Evolutionary conservation across 192 early-diverging fungal genomes (phyloP).

Genomic region (Radiomyces spectabilis): DNA sequence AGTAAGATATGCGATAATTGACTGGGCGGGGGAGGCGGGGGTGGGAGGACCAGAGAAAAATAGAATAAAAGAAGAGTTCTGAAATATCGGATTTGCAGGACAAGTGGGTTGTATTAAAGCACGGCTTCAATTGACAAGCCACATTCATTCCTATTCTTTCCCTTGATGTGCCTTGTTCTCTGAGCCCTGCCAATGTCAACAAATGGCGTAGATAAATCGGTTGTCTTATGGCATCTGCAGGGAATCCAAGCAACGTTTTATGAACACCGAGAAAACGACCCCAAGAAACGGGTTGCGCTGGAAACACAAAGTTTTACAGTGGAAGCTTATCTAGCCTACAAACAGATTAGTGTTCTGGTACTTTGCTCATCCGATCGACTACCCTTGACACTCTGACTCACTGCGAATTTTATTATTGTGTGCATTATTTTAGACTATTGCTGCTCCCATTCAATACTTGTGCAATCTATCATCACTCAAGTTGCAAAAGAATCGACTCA

Average conservation of each 20-base stretch:
- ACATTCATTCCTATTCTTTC: neutral
- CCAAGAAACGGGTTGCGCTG: neutral
- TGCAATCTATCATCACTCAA: slow-evolving; percentile 11
- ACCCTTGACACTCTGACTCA: neutral
- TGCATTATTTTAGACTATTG: slow-evolving; percentile 33
- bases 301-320: slow-evolving; percentile 9
- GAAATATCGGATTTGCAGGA: no score
- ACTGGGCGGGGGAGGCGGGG: no score
- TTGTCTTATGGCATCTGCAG: slow-evolving; percentile 19
- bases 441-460: slow-evolving; percentile 22
- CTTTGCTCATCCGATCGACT: neutral
- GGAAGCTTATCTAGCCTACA: slow-evolving; percentile 3
- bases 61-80: neutral
- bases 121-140: no score
- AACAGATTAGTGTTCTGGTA: slow-evolving; percentile 10
- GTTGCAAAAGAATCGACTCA: slow-evolving; percentile 25
- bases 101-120: no score
- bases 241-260: slow-evolving; percentile 13
- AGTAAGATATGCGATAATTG: neutral
- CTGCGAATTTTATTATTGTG: no score
- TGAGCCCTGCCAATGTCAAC: neutral
- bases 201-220: slow-evolving; percentile 6
- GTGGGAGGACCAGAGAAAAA: neutral
- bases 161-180: neutral
- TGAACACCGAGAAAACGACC: slow-evolving; percentile 2